A percentile compares a stretch with the other conserved stretches of the same genome.
Evolutionary conservation across 345 rosid species (phyloP).

Genomic region (Luvunga scandens): DNA sequence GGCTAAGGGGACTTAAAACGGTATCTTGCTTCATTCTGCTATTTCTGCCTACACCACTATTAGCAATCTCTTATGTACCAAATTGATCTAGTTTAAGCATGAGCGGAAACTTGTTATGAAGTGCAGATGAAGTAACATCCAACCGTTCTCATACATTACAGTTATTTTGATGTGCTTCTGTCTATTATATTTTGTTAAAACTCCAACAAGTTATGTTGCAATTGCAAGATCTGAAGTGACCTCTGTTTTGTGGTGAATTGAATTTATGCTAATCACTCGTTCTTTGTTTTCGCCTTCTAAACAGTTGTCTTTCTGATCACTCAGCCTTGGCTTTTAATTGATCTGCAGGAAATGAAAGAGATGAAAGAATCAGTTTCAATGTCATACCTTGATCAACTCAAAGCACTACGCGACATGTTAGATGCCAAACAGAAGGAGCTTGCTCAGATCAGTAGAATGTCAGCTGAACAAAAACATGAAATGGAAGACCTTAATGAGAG

Average conservation of each 20-base stretch:
- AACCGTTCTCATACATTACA: neutral
- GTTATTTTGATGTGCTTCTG: neutral
- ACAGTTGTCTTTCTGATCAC: neutral
- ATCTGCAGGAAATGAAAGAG: slow-evolving; percentile 64
- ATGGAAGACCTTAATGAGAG: slow-evolving; percentile 80
- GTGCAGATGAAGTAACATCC: neutral
- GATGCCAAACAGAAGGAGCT: slow-evolving; percentile 63
- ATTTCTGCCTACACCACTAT: neutral
- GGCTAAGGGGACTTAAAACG: neutral
- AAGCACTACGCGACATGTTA: slow-evolving; percentile 45
- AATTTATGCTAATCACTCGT: neutral
- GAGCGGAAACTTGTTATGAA: neutral
- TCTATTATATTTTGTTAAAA: neutral
- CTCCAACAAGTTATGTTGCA: neutral
- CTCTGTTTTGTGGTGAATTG: neutral
- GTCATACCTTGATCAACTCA: slow-evolving; percentile 47
- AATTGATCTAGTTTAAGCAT: neutral
- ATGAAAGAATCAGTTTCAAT: slow-evolving; percentile 58
- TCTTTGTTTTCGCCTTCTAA: neutral
- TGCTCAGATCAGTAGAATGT: slow-evolving; percentile 49
- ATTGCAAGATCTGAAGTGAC: neutral
- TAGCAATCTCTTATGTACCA: neutral
- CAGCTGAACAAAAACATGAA: slow-evolving; percentile 74
- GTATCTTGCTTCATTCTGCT: neutral
- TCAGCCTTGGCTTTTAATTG: slow-evolving; percentile 1